Percentiles rank a stretch among this genome's conserved stretches.
These are phyloP conservation scores for Penicillium glabrum DNA, from an alignment of 2,329 filamentous ascomycete genomes.

Conservation along the genomic window DNA sequence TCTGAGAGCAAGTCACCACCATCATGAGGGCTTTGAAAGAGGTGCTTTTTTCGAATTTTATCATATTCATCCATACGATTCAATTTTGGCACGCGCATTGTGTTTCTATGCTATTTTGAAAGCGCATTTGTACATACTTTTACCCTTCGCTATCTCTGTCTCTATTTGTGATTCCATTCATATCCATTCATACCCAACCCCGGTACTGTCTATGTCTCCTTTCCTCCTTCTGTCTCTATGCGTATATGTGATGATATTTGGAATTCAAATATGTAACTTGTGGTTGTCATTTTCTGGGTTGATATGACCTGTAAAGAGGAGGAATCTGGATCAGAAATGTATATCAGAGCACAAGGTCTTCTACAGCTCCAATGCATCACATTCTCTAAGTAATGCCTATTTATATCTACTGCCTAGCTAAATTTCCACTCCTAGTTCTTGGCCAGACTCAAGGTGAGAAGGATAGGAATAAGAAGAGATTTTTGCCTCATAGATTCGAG, in stretches of 20 bases:
- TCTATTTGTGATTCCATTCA: background rate
- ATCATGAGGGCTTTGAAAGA: background rate
- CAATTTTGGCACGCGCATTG: background rate
- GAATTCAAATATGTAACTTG: background rate
- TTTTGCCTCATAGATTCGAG: no score
- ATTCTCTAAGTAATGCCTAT: background rate
- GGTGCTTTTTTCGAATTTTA: background rate
- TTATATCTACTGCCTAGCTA: no score
- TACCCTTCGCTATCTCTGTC: background rate
- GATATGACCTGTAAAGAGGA: background rate
- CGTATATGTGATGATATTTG: background rate
- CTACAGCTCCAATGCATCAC: background rate
- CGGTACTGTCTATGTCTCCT: background rate
- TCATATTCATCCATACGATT: background rate
- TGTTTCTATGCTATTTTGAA: background rate
- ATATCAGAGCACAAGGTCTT: background rate
- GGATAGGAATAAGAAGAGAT: no score
- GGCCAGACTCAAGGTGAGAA: no score
- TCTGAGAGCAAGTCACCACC: conserved; percentile 4
- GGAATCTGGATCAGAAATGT: background rate
- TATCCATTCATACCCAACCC: conserved; percentile 1
- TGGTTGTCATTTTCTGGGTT: background rate
- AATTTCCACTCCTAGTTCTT: no score
- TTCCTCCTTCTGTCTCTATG: background rate
- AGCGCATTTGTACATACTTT: background rate